These are phyloP conservation scores for Pestalotiopsis sp. DNA, from an alignment of 2,329 filamentous ascomycete genomes.

Conservation along the genomic window DNA sequence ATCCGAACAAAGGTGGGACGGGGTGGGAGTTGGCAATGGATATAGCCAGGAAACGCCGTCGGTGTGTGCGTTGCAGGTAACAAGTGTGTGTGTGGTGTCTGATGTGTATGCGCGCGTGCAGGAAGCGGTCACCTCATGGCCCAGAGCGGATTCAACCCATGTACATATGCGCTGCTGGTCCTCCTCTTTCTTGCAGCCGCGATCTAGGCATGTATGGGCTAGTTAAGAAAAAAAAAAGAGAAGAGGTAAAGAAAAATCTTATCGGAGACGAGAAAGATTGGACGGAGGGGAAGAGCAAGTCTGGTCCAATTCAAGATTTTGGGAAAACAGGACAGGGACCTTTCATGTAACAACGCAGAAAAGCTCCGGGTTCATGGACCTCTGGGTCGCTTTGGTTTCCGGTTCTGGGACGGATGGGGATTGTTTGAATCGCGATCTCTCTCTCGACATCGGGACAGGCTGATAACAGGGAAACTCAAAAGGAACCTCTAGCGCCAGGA, in stretches of 20 bases:
- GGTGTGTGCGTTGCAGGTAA: background rate
- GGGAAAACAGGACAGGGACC: background rate
- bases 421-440: background rate
- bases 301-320: background rate
- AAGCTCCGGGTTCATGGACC: background rate
- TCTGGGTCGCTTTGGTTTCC: background rate
- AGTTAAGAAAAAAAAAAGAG: background rate
- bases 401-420: slow-evolving; percentile 5
- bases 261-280: background rate
- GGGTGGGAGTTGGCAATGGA: slow-evolving; percentile 1
- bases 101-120: background rate
- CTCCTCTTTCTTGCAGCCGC: background rate
- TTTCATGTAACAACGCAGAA: background rate
- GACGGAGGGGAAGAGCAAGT: background rate
- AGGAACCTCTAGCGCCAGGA: background rate
- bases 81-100: background rate
- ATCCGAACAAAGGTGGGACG: slow-evolving; percentile 2
- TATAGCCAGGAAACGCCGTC: background rate
- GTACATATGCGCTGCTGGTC: background rate
- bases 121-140: background rate
- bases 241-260: background rate
- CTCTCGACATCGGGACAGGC: background rate
- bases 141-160: background rate
- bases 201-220: background rate
- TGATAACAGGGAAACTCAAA: slow-evolving; percentile 3